These are phyloP conservation scores for Cryphonectria radicalis DNA, from an alignment of 2,329 filamentous ascomycete species.

Conservation along the genomic window DNA sequence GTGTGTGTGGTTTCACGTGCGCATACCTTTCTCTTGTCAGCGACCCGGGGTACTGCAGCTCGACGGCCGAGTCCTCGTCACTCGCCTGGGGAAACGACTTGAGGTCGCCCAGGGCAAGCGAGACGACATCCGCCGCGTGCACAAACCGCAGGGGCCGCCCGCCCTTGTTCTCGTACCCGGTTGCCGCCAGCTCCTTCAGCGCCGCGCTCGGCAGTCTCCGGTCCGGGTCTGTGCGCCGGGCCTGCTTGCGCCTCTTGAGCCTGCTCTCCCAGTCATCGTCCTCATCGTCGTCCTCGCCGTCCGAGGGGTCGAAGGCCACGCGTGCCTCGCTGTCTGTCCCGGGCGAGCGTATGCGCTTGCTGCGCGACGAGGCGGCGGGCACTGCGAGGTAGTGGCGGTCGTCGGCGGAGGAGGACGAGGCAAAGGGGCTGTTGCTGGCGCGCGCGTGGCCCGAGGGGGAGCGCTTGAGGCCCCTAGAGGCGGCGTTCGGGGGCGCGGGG, in stretches of 20 bases:
- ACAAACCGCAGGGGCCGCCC: conserved; percentile 55
- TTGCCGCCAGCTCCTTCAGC: conserved; percentile 29
- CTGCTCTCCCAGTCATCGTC: conserved; percentile 54
- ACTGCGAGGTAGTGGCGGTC: conserved; percentile 23
- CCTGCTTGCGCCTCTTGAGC: conserved; percentile 53
- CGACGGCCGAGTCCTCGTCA: conserved; percentile 61
- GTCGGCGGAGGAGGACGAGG: conserved; percentile 27
- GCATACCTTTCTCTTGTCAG: conserved; percentile 40
- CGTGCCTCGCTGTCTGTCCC: conserved; percentile 45
- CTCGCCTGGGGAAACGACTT: conserved; percentile 51
- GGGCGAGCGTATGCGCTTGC: conserved; percentile 43
- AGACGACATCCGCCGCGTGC: conserved; percentile 62
- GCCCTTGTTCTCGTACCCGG: conserved; percentile 37
- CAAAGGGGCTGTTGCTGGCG: conserved; percentile 27
- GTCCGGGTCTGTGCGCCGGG: conserved; percentile 47
- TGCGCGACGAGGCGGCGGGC: conserved; percentile 9
- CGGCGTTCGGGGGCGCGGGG: conserved; percentile 17
- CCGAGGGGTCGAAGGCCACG: conserved; percentile 55
- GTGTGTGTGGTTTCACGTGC: too few species aligned
- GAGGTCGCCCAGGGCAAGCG: conserved; percentile 54
- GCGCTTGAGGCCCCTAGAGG: conserved; percentile 14
- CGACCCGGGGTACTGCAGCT: conserved; percentile 81
- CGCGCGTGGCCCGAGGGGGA: conserved; percentile 14
- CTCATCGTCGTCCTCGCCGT: conserved; percentile 56
- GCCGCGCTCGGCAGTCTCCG: conserved; percentile 50